Evolutionary conservation across 1,284 basidiomycete genomes (phyloP).

Genomic region (Fomitopsis betulina): DNA sequence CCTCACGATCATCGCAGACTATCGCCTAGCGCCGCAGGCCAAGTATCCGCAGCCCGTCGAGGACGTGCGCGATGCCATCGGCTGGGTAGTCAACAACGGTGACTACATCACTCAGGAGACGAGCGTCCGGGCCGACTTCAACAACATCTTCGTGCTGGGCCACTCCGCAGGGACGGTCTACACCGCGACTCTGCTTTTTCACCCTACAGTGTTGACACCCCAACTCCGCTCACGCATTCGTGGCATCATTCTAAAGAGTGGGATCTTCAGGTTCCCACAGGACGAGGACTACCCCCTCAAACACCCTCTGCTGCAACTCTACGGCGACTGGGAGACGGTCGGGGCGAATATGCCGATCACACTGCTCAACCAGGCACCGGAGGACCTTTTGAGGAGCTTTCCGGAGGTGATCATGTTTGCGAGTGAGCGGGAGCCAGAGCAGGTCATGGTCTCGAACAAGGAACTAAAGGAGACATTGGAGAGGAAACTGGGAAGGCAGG

Average conservation of each 20-base stretch:
- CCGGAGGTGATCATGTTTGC: conserved; percentile 45
- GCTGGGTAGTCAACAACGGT: conserved; percentile 43
- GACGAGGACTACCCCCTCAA: conserved; percentile 16
- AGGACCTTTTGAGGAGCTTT: conserved; percentile 30
- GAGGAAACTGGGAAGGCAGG: conserved; percentile 22
- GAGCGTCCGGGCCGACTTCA: conserved; percentile 18
- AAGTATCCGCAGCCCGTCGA: conserved; percentile 46
- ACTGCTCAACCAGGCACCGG: conserved; percentile 32
- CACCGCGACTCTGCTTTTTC: conserved; percentile 38
- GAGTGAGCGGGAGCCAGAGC: conserved; percentile 47
- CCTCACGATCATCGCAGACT: conserved; percentile 58
- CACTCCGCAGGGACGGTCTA: conserved; percentile 59
- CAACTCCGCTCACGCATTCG: conserved; percentile 34
- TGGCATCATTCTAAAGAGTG: conserved; percentile 43
- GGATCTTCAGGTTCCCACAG: conserved; percentile 36
- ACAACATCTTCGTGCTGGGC: conserved; percentile 42
- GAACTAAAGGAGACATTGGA: conserved; percentile 34
- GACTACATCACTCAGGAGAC: conserved; percentile 16
- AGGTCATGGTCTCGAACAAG: conserved; percentile 30
- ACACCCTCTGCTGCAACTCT: conserved; percentile 34
- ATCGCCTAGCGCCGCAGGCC: conserved; percentile 51
- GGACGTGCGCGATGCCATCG: conserved; percentile 53
- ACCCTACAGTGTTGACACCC: conserved; percentile 34
- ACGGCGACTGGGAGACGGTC: conserved; percentile 37
- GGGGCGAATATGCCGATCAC: conserved; percentile 36